Evolutionary conservation across 1,139 yeast genomes (phyloP).

Genomic region (Geotrichum carabidarum): DNA sequence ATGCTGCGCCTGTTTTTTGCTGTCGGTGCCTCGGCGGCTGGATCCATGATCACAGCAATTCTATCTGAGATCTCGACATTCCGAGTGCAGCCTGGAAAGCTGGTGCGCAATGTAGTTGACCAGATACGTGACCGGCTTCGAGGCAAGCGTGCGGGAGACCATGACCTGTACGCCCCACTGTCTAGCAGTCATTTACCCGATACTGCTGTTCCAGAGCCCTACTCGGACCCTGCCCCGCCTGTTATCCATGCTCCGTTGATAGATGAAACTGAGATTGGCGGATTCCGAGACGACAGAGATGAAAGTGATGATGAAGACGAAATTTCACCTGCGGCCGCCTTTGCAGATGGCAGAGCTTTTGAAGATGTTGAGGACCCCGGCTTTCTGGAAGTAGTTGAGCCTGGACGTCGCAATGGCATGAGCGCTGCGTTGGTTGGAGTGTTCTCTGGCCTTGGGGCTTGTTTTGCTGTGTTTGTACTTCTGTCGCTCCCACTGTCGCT

Average conservation of each 20-base stretch:
- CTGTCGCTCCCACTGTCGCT: constrained; percentile 63
- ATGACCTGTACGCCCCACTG: not conserved
- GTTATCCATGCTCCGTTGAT: not conserved
- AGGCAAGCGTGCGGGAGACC: not conserved
- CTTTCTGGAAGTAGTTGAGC: constrained; percentile 17
- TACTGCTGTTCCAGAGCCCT: not conserved
- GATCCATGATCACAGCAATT: constrained; percentile 47
- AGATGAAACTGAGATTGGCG: constrained; percentile 8
- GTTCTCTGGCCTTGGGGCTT: constrained; percentile 64
- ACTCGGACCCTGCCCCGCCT: not conserved
- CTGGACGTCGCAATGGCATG: constrained; percentile 44
- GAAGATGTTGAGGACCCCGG: constrained; percentile 13
- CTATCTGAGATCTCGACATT: constrained; percentile 52
- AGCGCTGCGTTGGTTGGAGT: constrained; percentile 59
- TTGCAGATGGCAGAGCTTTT: constrained; percentile 12
- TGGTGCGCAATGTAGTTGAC: constrained; percentile 13
- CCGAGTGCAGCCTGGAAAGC: constrained; percentile 18
- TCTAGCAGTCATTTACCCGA: not conserved
- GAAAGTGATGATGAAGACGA: constrained; percentile 14
- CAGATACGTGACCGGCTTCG: constrained; percentile 2
- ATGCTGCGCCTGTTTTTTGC: constrained; percentile 55
- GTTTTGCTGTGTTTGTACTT: constrained; percentile 56
- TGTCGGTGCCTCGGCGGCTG: constrained; percentile 50
- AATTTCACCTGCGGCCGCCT: not conserved
- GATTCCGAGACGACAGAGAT: constrained; percentile 4